Evolutionary conservation across 1,284 basidiomycete genomes (phyloP).

Genomic region (Apiotrichum porosum): DNA sequence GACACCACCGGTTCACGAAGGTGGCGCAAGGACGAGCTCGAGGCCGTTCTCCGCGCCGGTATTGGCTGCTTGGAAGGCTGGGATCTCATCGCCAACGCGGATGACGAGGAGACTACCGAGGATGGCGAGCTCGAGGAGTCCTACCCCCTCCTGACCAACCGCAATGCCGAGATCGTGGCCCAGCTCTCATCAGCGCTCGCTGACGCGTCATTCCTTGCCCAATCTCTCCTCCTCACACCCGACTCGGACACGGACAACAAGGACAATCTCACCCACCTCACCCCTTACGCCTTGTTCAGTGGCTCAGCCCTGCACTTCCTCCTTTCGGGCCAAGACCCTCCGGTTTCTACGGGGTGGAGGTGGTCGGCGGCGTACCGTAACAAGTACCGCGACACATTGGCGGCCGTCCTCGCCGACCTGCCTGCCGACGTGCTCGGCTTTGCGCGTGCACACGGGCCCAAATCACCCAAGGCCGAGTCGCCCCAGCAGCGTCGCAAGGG

Average conservation of each 20-base stretch:
- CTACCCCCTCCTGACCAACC: conserved; percentile 48
- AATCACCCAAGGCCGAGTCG: neutral
- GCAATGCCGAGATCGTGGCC: conserved; percentile 66
- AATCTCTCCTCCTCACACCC: conserved; percentile 34
- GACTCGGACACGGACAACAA: neutral
- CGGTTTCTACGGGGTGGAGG: conserved; percentile 7
- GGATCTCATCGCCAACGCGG: conserved; percentile 12
- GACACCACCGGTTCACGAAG: conserved; percentile 40
- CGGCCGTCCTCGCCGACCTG: conserved; percentile 3
- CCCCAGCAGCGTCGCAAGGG: neutral
- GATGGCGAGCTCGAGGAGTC: conserved; percentile 14
- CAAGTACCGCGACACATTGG: neutral
- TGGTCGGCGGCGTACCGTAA: conserved; percentile 4
- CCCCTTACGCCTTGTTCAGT: conserved; percentile 34
- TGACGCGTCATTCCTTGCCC: conserved; percentile 34
- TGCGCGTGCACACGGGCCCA: neutral
- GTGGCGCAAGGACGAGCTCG: conserved; percentile 67
- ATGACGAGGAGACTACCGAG: conserved; percentile 6
- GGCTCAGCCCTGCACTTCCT: conserved; percentile 32
- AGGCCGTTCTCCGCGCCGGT: conserved; percentile 57
- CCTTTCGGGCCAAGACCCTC: conserved; percentile 12
- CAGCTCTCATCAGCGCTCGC: conserved; percentile 59
- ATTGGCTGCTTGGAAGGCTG: conserved; percentile 27
- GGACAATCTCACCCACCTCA: conserved; percentile 23
- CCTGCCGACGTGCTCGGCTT: neutral